Conservation (phyloP, 1,284 basidiomycete species). For the Rhodotorula sp. region DNA sequence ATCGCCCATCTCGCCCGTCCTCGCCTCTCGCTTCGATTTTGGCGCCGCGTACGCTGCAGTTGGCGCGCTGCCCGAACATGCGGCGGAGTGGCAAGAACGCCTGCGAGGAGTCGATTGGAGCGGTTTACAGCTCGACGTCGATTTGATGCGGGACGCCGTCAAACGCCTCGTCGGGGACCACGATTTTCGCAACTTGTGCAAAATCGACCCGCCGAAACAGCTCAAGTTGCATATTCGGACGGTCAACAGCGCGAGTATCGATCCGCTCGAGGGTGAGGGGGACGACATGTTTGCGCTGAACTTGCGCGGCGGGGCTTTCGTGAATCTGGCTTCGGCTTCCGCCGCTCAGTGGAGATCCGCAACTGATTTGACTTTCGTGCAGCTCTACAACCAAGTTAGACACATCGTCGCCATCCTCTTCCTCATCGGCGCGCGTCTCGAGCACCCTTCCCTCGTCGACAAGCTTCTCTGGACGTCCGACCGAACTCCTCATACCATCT, state of each 20-base stretch:
- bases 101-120: constrained; percentile 46
- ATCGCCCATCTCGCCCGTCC: constrained; percentile 21
- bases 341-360: background rate
- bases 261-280: constrained; percentile 42
- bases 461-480: constrained; percentile 68
- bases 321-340: constrained; percentile 44
- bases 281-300: constrained; percentile 40
- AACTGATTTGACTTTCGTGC: constrained; percentile 4
- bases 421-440: constrained; percentile 79
- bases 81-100: constrained; percentile 36
- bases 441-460: constrained; percentile 68
- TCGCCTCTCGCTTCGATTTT: constrained; percentile 31
- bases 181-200: constrained; percentile 95
- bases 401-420: constrained; percentile 93
- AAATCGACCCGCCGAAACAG: constrained; percentile 91
- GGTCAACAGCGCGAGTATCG: constrained; percentile 66
- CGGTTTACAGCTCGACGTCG: constrained; percentile 63
- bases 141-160: constrained; percentile 75
- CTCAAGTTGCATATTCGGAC: constrained; percentile 71
- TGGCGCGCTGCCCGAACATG: constrained; percentile 8
- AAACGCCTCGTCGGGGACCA: constrained; percentile 76
- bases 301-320: constrained; percentile 38
- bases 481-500: constrained; percentile 32
- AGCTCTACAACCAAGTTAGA: constrained; percentile 91
- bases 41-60: constrained; percentile 29